Base-by-base conservation (phyloP, 352 stramenopile species). In the Phytophthora fragariae region DNA sequence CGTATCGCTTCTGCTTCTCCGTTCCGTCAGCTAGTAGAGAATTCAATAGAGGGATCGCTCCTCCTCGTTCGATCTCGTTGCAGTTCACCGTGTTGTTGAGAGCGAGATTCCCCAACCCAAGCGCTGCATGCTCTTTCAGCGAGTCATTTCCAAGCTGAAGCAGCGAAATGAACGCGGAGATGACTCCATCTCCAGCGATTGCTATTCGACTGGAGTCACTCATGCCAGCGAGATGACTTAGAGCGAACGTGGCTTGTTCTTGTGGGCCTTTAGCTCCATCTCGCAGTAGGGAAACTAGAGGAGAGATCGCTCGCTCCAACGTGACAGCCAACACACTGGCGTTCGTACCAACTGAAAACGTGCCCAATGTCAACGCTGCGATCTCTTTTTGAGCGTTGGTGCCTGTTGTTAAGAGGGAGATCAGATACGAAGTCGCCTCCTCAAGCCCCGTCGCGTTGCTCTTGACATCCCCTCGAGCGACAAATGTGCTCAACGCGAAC, bases 101-200 rank as follows among this genome's bases (percentile, higher is more conserved):
- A 41, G 53, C 19, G 27, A 70, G 50, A 21, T 65, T 65, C 17
- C 62, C 52, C n/a, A 68, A 50, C 7, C 15, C 53, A 15, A 61
- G 35, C 19, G 54, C 53, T 19, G 53, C 41, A 15, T 62, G 37
- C 41, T 39, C 62, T 55, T 68, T 61, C 2, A 56, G 7, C 1
- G n/a, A 19, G 10, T 39, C 53, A 6, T 21, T 41, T 50, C 62
- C 62, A 2, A 17, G 35, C 12, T 56, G 2, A 9, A 70, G 11
- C 47, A 70, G 27, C 5, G n/a, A n/a, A 27, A 41, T 49, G 5
- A 70, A 54, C 27, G 41, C 14, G 14, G 62, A 10, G 21, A 70
- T 63, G 3, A 49, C 56, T 5, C 47, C 56, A 14, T 63, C 37
- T 17, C 29, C 19, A 15, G 57, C 29, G 19, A 66, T 50, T 7